A percentile compares a stretch with the other conserved stretches of the same genome.
Evolutionary conservation across 2,329 filamentous ascomycete species (phyloP).

Genomic region (Cryphonectria parasitica): DNA sequence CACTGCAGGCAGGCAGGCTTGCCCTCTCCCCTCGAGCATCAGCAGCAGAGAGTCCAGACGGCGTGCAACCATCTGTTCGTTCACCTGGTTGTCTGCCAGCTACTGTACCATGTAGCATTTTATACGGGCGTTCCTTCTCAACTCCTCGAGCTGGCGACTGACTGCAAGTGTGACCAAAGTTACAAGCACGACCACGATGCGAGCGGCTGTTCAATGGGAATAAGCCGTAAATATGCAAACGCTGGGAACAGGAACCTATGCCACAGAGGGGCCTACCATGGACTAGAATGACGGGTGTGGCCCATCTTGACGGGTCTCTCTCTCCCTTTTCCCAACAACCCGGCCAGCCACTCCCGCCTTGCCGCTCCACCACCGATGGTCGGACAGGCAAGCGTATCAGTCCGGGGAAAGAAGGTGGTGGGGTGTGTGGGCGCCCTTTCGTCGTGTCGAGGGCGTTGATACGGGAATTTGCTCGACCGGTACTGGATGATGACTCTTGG

Average conservation of each 20-base stretch:
- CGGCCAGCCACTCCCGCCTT: slow-evolving; percentile 11
- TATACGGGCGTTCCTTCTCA: not conserved
- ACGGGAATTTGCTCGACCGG: slow-evolving; percentile 4
- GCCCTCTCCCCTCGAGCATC: not conserved
- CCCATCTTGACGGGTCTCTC: not conserved
- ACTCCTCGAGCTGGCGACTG: not conserved
- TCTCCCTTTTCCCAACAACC: not conserved
- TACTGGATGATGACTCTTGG: slow-evolving; percentile 8
- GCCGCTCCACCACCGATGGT: slow-evolving; percentile 17
- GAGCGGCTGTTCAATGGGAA: slow-evolving; percentile 7
- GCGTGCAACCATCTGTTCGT: not conserved
- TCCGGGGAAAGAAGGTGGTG: slow-evolving; percentile 1
- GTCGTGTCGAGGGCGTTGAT: not conserved
- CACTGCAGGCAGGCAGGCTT: not conserved
- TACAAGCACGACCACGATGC: not conserved
- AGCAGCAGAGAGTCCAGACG: not conserved
- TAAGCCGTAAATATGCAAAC: slow-evolving; percentile 12
- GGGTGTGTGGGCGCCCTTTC: slow-evolving; percentile 3
- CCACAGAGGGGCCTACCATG: not conserved
- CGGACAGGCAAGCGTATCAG: slow-evolving; percentile 18
- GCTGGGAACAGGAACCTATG: not conserved
- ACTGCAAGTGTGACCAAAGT: not conserved
- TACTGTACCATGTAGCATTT: not conserved
- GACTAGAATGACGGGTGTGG: not conserved
- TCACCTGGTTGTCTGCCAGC: not conserved